Base-by-base conservation (phyloP, 106 monocot genomes). In the Dioscorea alata region DNA sequence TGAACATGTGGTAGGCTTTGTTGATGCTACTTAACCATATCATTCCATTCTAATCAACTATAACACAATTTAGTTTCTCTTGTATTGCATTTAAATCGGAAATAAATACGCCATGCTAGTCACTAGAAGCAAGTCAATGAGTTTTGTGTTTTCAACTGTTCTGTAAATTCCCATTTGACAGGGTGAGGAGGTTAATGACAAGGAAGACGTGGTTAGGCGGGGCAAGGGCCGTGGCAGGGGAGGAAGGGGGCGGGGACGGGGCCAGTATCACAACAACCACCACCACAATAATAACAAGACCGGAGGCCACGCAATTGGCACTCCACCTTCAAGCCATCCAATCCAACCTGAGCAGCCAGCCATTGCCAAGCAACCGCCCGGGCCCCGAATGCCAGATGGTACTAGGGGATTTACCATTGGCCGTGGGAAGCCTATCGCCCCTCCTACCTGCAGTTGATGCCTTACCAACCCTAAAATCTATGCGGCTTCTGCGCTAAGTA, bases 351-450 rank as follows among this genome's bases (percentile, higher is more conserved):
- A 84, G 64, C 79, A 76, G 20, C 12, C 72, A 18, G 61, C 60
- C 9, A 61, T 66, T 35, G 61, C 74, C 34, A 91, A 82, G 63
- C 90, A 69, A 35, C 87, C 91, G 32, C 91, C 82, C 4, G 91
- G 84, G 0, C 91, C 91, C 10, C 78, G 91, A 17, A 92, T 92
- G 91, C 91, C 91, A 31, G 85, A 92, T 67, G 91, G 91, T 42
- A 92, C 91, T 0, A 79, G 74, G 59, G 91, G 91, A 25, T 92
- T 92, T 69, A 77, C 85, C 12, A 80, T 88, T 78, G 92, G 92
- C 24, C 70, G 92, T n/a, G 92, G 92, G 10, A 80, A 76, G 71
- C 85, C 35, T 16, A 21, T 77, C 12, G 4, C 25, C 28, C 20
- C 63, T 8, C 18, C 24, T 23, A 23, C 8, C 17, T 23, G 19